Base-by-base conservation (phyloP, 306 rosid genomes). In the Amphicarpaea edgeworthii region DNA sequence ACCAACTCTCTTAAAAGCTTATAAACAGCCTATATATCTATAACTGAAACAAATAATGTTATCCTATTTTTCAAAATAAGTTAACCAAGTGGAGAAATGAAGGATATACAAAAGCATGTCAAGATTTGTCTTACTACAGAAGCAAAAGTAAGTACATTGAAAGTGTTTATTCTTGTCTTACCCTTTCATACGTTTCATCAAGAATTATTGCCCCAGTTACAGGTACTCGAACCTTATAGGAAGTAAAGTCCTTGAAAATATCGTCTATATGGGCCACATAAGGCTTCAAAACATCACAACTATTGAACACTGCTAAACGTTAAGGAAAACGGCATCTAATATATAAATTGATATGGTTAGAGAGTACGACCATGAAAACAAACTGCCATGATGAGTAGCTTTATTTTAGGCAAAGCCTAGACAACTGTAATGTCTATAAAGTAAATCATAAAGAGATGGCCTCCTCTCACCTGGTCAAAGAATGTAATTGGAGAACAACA, bases 141-240 rank as follows among this genome's bases (percentile, higher is more conserved):
- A 43, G 38, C 41, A 79, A 30, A 47, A 53, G 40, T 37, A 6
- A 10, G 57, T 24, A 75, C 49, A 12, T 14, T 12, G 14, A 69
- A 28, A 28, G 75, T 41, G 23, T 57, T 55, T 57, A 75, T 58
- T 58, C 42, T 69, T 40, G 45, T 58, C 93, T 87, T 83, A 95
- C 99, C 97, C 99, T 82, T 88, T 95, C 96, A 79, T 61, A 89
- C 32, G 97, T 92, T 85, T 95, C 97, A 86, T 95, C 99, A 74
- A 95, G 88, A 86, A 95, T 95, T 83, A 95, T 95, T 24, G 93
- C 97, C 32, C 99, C 99, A 28, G 99, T 95, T 47, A 95, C 99
- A 24, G 99, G 99, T 64, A 95, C 99, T 40, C 96, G 93, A 76
- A 95, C 96, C 86, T 95, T 95, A 82, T 92, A 95, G 64, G 99